Evolutionary conservation across 495 filamentous ascomycete genomes (phyloP).

Genomic region (Talaromyces ruber): DNA sequence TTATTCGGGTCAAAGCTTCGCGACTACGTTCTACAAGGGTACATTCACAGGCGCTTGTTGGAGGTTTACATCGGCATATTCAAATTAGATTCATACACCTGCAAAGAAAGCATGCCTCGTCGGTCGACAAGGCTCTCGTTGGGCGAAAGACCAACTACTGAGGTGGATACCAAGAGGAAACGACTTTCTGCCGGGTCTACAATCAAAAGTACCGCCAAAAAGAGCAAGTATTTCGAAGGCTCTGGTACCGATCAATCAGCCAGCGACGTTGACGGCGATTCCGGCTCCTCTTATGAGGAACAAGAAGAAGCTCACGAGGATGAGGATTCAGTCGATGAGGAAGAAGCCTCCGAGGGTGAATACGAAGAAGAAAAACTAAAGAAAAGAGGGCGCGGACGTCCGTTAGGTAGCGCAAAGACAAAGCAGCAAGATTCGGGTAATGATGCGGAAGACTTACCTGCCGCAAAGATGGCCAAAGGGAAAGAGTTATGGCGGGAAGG

Average conservation of each 20-base stretch:
- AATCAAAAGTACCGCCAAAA: slow-evolving; percentile 42
- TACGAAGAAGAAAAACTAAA: slow-evolving; percentile 12
- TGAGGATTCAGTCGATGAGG: slow-evolving; percentile 18
- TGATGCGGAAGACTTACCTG: not conserved
- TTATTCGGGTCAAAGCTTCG: not conserved
- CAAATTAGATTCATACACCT: not conserved
- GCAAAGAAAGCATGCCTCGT: slow-evolving; percentile 25
- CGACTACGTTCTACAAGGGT: not conserved
- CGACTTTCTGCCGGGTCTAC: slow-evolving; percentile 6
- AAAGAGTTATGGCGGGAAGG: slow-evolving; percentile 52
- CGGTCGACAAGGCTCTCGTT: slow-evolving; percentile 32
- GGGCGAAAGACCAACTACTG: slow-evolving; percentile 21
- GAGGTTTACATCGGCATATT: not conserved
- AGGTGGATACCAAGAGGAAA: slow-evolving; percentile 23
- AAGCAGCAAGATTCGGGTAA: slow-evolving; percentile 9
- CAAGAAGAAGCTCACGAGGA: slow-evolving; percentile 10
- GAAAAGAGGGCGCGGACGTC: slow-evolving; percentile 10
- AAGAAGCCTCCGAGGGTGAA: slow-evolving; percentile 16
- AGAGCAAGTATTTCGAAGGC: slow-evolving; percentile 49
- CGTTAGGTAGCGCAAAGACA: slow-evolving; percentile 8
- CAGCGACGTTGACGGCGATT: slow-evolving; percentile 17
- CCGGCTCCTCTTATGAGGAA: slow-evolving; percentile 21
- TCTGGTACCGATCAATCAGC: slow-evolving; percentile 19
- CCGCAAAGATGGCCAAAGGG: slow-evolving; percentile 17
- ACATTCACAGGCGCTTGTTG: not conserved